Conservation (phyloP, 768 basidiomycete genomes). For the Agrocybe pediades region DNA sequence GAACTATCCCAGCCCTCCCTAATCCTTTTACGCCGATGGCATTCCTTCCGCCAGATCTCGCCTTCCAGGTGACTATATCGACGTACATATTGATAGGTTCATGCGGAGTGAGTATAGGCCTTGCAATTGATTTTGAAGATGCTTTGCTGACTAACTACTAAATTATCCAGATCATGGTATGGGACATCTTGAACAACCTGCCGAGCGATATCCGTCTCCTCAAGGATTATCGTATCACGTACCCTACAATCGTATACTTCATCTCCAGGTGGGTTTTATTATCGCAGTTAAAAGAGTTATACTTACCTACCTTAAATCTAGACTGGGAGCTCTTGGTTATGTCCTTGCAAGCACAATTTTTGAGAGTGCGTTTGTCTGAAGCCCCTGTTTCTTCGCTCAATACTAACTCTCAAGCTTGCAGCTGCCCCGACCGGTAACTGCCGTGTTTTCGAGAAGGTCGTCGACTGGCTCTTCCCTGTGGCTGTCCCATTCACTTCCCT, state of each 20-base stretch:
- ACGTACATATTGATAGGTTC: constrained; percentile 5
- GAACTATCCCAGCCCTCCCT: not conserved
- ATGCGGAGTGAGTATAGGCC: not conserved
- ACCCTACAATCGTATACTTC: constrained; percentile 23
- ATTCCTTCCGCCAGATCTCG: constrained; percentile 10
- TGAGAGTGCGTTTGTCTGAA: too few relatives aligned
- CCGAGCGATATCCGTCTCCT: constrained; percentile 21
- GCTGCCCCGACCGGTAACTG: not conserved
- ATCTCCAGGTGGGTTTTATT: constrained; percentile 20
- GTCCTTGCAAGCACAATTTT: constrained; percentile 15
- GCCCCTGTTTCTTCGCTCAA: not conserved
- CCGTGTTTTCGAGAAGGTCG: not conserved
- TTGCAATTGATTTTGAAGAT: not conserved
- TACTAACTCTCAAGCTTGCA: not conserved
- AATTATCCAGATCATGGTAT: constrained; percentile 25
- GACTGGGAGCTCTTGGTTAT: constrained; percentile 12
- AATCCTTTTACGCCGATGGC: constrained; percentile 13
- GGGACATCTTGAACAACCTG: constrained; percentile 29
- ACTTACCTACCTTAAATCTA: not conserved
- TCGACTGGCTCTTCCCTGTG: not conserved
- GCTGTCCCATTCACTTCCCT: not conserved
- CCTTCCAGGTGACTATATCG: constrained; percentile 5
- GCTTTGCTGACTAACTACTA: not conserved
- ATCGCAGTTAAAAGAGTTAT: not conserved
- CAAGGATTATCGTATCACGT: constrained; percentile 13